Evolutionary conservation across 1,284 basidiomycete species (phyloP).

Genomic region (Fomitopsis palustris): DNA sequence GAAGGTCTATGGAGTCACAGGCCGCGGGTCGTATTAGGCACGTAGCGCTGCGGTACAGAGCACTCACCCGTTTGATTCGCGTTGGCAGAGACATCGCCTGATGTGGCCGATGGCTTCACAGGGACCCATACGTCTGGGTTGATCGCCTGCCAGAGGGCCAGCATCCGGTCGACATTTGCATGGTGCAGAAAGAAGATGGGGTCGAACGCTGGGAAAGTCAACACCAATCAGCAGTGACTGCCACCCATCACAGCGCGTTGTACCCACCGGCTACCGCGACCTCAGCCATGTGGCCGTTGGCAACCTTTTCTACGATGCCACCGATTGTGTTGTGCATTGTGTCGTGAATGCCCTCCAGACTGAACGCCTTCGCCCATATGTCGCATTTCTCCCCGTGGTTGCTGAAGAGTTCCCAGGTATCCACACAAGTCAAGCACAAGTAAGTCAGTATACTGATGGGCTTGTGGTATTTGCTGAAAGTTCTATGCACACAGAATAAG

Average conservation of each 20-base stretch:
- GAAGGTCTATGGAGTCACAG: background rate
- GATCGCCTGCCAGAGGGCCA: background rate
- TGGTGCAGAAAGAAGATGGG: background rate
- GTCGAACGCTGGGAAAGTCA: background rate
- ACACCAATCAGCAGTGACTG: background rate
- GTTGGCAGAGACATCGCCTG: too few species aligned
- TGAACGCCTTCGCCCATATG: conserved; percentile 31
- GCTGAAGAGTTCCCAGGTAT: conserved; percentile 41
- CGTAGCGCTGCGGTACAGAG: too few species aligned
- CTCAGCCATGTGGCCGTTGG: background rate
- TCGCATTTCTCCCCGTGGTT: conserved; percentile 28
- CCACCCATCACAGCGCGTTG: background rate
- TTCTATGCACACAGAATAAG: too few species aligned
- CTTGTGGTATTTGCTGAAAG: background rate
- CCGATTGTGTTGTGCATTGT: conserved; percentile 39
- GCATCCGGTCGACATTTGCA: background rate
- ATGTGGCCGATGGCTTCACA: conserved; percentile 11
- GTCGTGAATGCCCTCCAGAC: conserved; percentile 48
- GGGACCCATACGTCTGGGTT: conserved; percentile 4
- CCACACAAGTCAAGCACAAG: conserved; percentile 35
- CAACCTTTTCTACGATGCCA: conserved; percentile 14
- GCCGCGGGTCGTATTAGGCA: too few species aligned
- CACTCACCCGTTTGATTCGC: too few species aligned
- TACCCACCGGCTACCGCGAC: background rate
- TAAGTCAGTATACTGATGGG: conserved; percentile 27